Base-by-base conservation (phyloP, 805 yeast species). In the Metschnikowia picachoensis region DNA sequence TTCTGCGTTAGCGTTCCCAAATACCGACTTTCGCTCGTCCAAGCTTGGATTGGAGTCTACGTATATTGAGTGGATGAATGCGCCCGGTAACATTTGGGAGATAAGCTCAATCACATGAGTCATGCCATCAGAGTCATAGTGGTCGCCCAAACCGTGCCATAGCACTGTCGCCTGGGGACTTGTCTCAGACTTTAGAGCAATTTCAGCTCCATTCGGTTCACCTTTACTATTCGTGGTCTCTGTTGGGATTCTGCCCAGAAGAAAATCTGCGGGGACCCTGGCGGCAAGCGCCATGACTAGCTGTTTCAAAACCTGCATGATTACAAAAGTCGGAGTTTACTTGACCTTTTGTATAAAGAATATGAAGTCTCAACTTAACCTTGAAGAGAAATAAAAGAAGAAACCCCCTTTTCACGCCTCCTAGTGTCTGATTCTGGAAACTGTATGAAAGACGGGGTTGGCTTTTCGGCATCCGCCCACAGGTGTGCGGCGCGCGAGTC, bases 101-200 rank as follows among this genome's bases (percentile, higher is more conserved):
- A 85, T 64, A 2, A 76, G 47, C 0, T 68, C 69, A 5, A 65
- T 62, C 1, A 76, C 77, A n/a, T 70, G 61, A 29, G 64, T 66
- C 72, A 85, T 78, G 0, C 85, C 79, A 0, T 74, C 60, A 0
- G 89, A 79, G 57, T 83, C 76, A 59, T 81, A 86, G 10, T 77
- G 73, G 60, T 87, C 95, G 0, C 95, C 94, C 64, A 87, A 72
- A 0, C 95, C 95, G 57, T 87, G 95, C 95, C 95, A 87, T 35
- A 87, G 59, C 2, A 87, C 88, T 2, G 87, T 73, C 0, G 88
- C 55, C 8, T 49, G 49, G 2, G 50, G 37, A 12, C 15, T 20
- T 10, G n/a, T 6, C 13, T 30, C 29, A 14, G 13, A 1, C 9
- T 34, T 30, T 7, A 13, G 7, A 4, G 32, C n/a, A 30, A 13